Conservation (phyloP, 495 filamentous ascomycete species). For the Geopyxis carbonaria region DNA sequence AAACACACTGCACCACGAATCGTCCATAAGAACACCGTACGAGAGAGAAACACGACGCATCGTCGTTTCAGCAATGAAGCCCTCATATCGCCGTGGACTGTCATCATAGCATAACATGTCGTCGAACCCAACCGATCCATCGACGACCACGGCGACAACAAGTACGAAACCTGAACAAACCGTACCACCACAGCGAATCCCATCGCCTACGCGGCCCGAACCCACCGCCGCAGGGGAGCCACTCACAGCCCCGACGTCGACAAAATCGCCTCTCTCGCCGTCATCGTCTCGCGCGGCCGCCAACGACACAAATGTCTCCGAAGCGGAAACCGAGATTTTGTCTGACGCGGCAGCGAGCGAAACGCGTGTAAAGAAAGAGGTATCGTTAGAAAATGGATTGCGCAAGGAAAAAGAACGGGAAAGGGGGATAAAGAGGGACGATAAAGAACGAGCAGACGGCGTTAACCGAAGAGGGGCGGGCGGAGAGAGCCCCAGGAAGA, state of each 20-base stretch:
- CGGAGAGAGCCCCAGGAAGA: neutral
- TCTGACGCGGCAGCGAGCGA: slow-evolving; percentile 7
- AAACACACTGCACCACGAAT: too few relatives aligned
- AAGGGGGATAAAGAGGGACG: neutral
- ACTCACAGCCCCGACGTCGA: neutral
- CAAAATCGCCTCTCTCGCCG: slow-evolving; percentile 2
- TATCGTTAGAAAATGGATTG: slow-evolving; percentile 12
- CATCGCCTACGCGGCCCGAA: slow-evolving; percentile 9
- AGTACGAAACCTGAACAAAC: slow-evolving; percentile 6
- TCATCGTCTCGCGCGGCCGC: neutral
- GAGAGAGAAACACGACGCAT: too few relatives aligned
- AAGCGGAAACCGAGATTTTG: slow-evolving; percentile 23
- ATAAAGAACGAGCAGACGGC: neutral
- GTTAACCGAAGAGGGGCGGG: neutral
- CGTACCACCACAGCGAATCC: slow-evolving; percentile 8
- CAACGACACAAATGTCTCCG: slow-evolving; percentile 7
- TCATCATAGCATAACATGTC: slow-evolving; percentile 18
- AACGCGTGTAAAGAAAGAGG: slow-evolving; percentile 9
- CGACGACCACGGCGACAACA: slow-evolving; percentile 13
- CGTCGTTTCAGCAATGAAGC: slow-evolving; percentile 10
- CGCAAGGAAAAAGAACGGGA: slow-evolving; percentile 11
- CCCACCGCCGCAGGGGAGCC: neutral
- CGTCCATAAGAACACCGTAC: too few relatives aligned
- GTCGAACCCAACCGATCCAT: slow-evolving; percentile 22
- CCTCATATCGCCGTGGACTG: slow-evolving; percentile 5